phyloP scores from a whole-genome alignment of 768 basidiomycete species.

The Macrocybe gigantea region DNA sequence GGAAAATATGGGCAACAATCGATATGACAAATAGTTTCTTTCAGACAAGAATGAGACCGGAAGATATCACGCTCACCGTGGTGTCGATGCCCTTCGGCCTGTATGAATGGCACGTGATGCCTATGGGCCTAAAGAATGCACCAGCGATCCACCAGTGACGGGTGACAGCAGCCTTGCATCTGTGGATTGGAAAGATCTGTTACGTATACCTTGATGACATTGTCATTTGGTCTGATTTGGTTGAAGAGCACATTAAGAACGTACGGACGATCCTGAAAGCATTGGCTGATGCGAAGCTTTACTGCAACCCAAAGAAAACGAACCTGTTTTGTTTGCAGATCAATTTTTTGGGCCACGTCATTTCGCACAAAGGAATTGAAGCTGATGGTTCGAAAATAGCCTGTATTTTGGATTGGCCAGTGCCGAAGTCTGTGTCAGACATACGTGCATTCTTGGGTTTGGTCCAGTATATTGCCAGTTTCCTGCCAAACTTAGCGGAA shows the following conservation, averaged over 20 bases:
- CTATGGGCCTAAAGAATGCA: conserved; percentile 15
- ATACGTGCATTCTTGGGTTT: conserved; percentile 17
- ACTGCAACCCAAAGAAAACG: conserved; percentile 15
- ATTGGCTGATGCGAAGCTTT: conserved; percentile 4
- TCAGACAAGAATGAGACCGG: conserved; percentile 23
- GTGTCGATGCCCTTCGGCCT: conserved; percentile 29
- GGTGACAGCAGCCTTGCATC: conserved; percentile 18
- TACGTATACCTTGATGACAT: conserved; percentile 40
- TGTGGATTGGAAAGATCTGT: conserved; percentile 16
- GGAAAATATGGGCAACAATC: conserved; percentile 24
- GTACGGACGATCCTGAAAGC: conserved; percentile 19
- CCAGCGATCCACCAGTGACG: conserved; percentile 22
- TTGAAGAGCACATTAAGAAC: conserved; percentile 25
- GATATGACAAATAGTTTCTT: conserved; percentile 34
- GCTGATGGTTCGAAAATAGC: conserved; percentile 15
- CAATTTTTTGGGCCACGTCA: conserved; percentile 21
- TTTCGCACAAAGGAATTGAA: conserved; percentile 18
- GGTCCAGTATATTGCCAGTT: conserved; percentile 14
- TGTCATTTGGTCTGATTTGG: conserved; percentile 32
- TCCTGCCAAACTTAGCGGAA: conserved; percentile 16
- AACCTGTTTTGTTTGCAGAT: conserved; percentile 11
- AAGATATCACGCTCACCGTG: conserved; percentile 22
- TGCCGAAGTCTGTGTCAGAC: conserved; percentile 9
- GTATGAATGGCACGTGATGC: conserved; percentile 25
- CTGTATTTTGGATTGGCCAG: conserved; percentile 18